Evolutionary conservation across 805 yeast genomes (phyloP), one percentile per base, ranked within the genome.

Genomic region (Zygotorulaspora florentina): DNA sequence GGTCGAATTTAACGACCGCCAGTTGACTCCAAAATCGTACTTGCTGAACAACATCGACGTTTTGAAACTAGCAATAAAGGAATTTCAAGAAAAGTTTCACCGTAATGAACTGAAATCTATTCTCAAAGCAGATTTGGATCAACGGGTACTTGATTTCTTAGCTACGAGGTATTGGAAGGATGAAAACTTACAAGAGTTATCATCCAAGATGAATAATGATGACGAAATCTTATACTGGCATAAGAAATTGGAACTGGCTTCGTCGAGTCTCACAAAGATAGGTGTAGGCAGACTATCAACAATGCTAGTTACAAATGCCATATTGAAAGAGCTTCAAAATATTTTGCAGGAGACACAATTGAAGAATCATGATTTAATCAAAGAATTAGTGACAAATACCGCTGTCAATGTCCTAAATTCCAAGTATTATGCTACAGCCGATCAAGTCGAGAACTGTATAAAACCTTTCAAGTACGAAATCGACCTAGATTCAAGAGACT

Each of bases 381-480:
- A 80, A 54, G 78, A 80, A 35, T 83, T 87, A 2, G 89, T 93
- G 8, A 79, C 77, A 43, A 95, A 88, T 34, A 95, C 97, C 2
- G 95, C 96, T 0, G 75, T 78, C 27, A 72, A 81, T 18, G 96
- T 93, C 6, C 71, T 93, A 51, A 82, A 82, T 52, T 70, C 85
- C 23, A 80, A 91, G 53, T 93, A 77, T 62, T 87, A 82, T 53
- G 83, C 96, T 1, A 91, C 99, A 0, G 95, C 99, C 0, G 99
- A 95, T 64, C 99, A 93, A 65, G 98, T 93, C 6, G 99, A 93
- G 60, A 93, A 95, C 66, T 90, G 98, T 69, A 91, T 93, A 59
- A 93, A 93, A 64, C 99, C 99, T 2, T 93, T 85, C 71, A 93
- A 93, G 69, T 93, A 91, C 64, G 99, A 93, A 61, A 90, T 93